Evolutionary conservation across 192 early-diverging fungal genomes (phyloP).

Genomic region (Backusella westeae): DNA sequence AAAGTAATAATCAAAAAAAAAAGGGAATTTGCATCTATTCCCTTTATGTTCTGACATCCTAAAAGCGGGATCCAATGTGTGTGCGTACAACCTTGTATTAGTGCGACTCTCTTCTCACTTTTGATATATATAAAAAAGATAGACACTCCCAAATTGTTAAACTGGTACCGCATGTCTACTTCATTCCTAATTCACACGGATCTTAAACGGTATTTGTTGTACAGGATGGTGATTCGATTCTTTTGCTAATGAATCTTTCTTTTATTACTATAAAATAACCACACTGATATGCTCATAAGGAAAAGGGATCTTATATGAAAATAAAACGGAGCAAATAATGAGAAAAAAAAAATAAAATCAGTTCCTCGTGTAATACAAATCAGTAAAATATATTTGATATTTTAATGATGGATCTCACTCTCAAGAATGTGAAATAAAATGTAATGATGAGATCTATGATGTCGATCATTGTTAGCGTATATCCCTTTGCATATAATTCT

Average conservation of each 20-base stretch:
- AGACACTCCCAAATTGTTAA: not conserved
- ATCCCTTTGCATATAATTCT: no score
- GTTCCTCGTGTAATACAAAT: not conserved
- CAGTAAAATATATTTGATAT: not conserved
- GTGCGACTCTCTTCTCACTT: not conserved
- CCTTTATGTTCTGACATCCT: not conserved
- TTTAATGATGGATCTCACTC: not conserved
- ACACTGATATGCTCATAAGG: not conserved
- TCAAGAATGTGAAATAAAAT: not conserved
- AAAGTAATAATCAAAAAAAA: not conserved
- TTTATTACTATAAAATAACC: not conserved
- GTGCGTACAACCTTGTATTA: not conserved
- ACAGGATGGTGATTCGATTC: not conserved
- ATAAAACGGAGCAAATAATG: constrained; percentile 1
- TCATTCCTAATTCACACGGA: not conserved
- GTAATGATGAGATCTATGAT: not conserved
- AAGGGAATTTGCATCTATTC: not conserved
- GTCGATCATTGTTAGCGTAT: no score
- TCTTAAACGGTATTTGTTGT: not conserved
- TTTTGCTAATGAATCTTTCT: not conserved
- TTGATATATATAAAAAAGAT: not conserved
- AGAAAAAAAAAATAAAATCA: not conserved
- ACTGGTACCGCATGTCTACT: not conserved
- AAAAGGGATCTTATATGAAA: not conserved
- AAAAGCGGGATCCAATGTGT: not conserved